A percentile compares a stretch with the other conserved stretches of the same genome.
Evolutionary conservation across 2,329 filamentous ascomycete genomes (phyloP).

Genomic region (Paraconiothyrium sp.): DNA sequence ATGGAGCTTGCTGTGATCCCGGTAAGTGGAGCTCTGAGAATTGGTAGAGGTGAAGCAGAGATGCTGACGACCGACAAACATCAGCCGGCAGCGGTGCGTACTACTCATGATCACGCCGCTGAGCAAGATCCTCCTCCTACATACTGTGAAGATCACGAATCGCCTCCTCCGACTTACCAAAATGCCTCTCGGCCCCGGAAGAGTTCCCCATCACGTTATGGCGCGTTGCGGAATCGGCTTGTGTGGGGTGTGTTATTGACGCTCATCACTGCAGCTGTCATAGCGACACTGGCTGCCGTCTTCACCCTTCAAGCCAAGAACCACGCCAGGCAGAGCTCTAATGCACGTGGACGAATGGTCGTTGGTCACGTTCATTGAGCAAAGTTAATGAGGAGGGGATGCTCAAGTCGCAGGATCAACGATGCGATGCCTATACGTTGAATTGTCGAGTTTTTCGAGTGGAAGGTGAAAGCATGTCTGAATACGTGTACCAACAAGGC

Average conservation of each 20-base stretch:
- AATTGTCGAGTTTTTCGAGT: no score
- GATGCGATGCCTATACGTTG: background rate
- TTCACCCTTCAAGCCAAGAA: background rate
- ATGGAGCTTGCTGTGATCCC: background rate
- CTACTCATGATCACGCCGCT: background rate
- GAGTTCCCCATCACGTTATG: background rate
- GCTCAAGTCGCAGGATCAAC: background rate
- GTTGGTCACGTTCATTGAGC: background rate
- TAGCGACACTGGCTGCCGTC: background rate
- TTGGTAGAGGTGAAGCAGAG: background rate
- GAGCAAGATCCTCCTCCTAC: background rate
- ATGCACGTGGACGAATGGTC: background rate
- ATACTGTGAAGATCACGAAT: background rate
- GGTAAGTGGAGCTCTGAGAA: background rate
- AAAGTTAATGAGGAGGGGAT: background rate
- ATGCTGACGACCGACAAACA: background rate
- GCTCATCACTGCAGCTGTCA: background rate
- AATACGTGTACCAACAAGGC: background rate
- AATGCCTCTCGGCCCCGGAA: background rate
- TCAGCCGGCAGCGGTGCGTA: background rate
- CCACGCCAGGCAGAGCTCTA: background rate
- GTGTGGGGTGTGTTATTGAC: background rate
- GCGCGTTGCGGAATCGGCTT: background rate
- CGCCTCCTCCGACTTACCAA: background rate
- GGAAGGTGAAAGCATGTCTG: background rate